Evolutionary conservation across 2,329 filamentous ascomycete genomes (phyloP), one percentile per base, ranked within the genome.

Genomic region (Fusarium chuoi): DNA sequence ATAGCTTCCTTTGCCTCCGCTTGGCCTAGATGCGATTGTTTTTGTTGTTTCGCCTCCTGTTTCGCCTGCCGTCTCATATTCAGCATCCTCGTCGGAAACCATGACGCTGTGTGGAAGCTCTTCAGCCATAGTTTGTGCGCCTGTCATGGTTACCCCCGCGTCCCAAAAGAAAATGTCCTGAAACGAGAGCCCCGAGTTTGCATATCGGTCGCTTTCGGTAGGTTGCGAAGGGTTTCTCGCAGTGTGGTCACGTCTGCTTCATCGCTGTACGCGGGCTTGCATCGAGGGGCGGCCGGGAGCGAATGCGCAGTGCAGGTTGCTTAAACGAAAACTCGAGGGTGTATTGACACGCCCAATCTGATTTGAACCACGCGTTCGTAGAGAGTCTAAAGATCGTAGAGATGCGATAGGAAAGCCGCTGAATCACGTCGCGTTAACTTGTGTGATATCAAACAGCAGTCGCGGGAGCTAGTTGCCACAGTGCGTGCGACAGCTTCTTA

Each of bases 101-200:
- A 87, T 82, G 48, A 85, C 86, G 78, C 87, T 89, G 75, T 88
- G 87, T 76, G 89, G 88, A 64, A 89, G 83, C 79, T 89, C 87
- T 67, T 90, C 88, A 78, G 89, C 85, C 82, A 88, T 89, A 56
- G 86, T 82, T 76, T 88, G 87, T 62, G 86, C 84, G 75, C 85
- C 88, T 59, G 85, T 81, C 86, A 89, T 89, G 52, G 73, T 81
- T 75, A 76, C 75, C 72, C 71, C 72, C 75, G 74, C 75, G 74
- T 77, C 73, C 70, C 67, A 66, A 71, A 69, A 73, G 73, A 65
- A 66, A 61, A 68, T 55, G 30, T 52, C 58, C 64, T 63, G 62
- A 67, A 45, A 60, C 59, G 39, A 63, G 45, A 57, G 46, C 57
- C 60, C 75, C 59, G 49, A 62, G 33, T 67, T 73, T 68, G 79